Evolutionary conservation across 129 eudicot genomes (phyloP).

Genomic region (Gnaphalium uliginosum): DNA sequence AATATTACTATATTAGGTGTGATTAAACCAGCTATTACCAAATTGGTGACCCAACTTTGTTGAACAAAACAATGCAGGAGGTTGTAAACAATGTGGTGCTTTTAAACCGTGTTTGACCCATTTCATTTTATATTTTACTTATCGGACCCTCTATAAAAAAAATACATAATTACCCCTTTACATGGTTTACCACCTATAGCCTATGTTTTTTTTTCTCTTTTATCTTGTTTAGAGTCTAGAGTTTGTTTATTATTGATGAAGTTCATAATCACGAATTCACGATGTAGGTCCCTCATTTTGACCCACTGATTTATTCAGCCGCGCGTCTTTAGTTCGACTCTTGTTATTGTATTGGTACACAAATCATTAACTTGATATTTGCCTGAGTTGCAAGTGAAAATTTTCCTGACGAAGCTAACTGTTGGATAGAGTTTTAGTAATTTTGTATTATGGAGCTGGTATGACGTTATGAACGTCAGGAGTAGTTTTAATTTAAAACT

Average conservation of each 20-base stretch:
- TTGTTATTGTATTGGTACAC: too few relatives aligned
- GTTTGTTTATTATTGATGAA: not conserved
- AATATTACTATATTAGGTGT: not conserved
- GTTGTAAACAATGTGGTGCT: not conserved
- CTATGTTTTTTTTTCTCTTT: not conserved
- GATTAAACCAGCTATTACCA: not conserved
- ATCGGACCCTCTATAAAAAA: not conserved
- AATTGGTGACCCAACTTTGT: not conserved
- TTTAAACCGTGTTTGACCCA: not conserved
- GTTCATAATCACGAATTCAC: too few relatives aligned
- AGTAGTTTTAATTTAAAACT: not conserved
- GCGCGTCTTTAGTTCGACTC: too few relatives aligned
- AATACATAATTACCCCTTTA: not conserved
- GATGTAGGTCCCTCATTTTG: too few relatives aligned
- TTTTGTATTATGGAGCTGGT: not conserved
- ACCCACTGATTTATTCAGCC: too few relatives aligned
- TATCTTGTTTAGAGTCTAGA: not conserved
- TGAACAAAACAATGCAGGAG: not conserved
- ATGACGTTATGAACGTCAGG: not conserved
- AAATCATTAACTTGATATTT: too few relatives aligned
- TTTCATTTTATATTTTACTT: not conserved
- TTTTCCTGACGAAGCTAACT: too few relatives aligned
- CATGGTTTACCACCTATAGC: not conserved
- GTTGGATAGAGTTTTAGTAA: too few relatives aligned
- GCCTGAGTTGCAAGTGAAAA: too few relatives aligned